These are phyloP conservation scores for Amaranthus cruentus DNA, from an alignment of 148 eudicot genomes.

Conservation along the genomic window DNA sequence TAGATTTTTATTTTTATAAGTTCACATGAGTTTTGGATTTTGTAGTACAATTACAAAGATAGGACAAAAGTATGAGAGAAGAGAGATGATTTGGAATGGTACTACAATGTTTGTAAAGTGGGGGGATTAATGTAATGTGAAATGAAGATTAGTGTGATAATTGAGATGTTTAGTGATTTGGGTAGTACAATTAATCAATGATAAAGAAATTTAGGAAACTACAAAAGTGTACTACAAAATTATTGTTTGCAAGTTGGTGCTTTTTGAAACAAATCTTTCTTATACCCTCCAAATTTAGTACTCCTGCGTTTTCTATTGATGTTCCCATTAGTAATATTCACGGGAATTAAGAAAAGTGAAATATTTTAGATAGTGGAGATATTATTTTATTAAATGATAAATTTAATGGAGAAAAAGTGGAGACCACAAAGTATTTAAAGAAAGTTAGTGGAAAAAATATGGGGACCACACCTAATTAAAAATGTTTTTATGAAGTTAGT, in stretches of 20 bases:
- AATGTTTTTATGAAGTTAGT: too few relatives aligned
- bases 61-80: conserved; percentile 2
- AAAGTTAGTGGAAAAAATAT: too few relatives aligned
- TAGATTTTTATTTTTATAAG: conserved; percentile 8
- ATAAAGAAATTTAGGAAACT: conserved; percentile 6
- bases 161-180: background rate
- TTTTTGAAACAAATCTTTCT: too few relatives aligned
- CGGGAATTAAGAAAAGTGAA: too few relatives aligned
- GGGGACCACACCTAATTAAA: too few relatives aligned
- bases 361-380: too few relatives aligned
- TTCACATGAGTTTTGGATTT: background rate
- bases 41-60: conserved; percentile 17
- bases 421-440: too few relatives aligned
- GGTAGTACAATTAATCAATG: conserved; percentile 21
- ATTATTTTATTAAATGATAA: too few relatives aligned
- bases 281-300: too few relatives aligned
- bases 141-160: conserved; percentile 14
- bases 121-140: conserved; percentile 5
- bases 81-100: background rate
- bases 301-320: too few relatives aligned
- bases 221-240: conserved; percentile 8
- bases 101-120: background rate
- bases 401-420: too few relatives aligned
- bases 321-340: too few relatives aligned
- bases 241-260: conserved; percentile 2